A percentile compares a stretch with the other conserved stretches of the same genome.
Evolutionary conservation across 192 early-diverging fungal species (phyloP).

Genomic region (Rhizoclosmatium sp.): DNA sequence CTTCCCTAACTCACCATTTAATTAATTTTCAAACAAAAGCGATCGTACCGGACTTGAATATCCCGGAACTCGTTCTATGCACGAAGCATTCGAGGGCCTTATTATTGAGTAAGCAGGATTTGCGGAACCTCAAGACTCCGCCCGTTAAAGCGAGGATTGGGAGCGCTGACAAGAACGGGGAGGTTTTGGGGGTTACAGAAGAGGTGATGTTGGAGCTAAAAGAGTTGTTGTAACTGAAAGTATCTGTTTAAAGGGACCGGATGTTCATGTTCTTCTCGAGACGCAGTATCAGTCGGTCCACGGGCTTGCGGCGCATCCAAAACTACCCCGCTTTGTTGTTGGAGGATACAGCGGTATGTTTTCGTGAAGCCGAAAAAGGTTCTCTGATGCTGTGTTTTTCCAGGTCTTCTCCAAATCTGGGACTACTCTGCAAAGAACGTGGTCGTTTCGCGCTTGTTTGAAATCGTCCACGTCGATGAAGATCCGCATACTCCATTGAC

Average conservation of each 20-base stretch:
- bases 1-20: background rate
- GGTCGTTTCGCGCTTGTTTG: constrained; percentile 44
- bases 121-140: background rate
- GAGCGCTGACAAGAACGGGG: background rate
- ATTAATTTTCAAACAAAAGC: constrained; percentile 24
- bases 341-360: constrained; percentile 51
- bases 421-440: constrained; percentile 52
- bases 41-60: constrained; percentile 34
- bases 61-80: constrained; percentile 56
- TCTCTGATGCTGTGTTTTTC: background rate
- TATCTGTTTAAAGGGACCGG: constrained; percentile 18
- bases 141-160: background rate
- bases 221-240: no score
- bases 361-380: background rate
- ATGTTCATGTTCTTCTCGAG: constrained; percentile 45
- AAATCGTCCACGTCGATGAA: constrained; percentile 37
- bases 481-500: constrained; percentile 23
- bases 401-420: constrained; percentile 57
- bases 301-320: constrained; percentile 53
- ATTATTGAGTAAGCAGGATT: constrained; percentile 28
- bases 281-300: constrained; percentile 49
- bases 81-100: constrained; percentile 50
- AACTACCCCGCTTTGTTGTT: constrained; percentile 46
- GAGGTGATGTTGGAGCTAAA: no score
- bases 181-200: no score